These are phyloP conservation scores for Amauroascus verrucosus DNA, from an alignment of 2,329 filamentous ascomycete genomes.

Conservation along the genomic window DNA sequence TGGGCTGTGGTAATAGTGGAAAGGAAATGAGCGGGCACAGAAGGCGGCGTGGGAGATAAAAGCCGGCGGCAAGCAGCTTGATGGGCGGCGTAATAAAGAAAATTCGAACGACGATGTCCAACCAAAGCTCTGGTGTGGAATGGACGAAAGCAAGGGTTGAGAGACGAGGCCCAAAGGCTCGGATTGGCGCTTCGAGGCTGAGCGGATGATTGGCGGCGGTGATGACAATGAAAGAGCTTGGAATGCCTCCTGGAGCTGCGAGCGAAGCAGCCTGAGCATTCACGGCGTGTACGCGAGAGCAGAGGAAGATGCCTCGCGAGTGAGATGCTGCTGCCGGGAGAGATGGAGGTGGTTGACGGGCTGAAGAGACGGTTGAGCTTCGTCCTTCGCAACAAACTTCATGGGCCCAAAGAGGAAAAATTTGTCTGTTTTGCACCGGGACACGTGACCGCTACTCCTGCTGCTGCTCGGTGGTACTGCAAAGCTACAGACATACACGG, in stretches of 20 bases:
- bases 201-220: not conserved
- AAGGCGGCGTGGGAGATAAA: not conserved
- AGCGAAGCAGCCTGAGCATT: not conserved
- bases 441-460: not conserved
- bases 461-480: not conserved
- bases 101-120: not conserved
- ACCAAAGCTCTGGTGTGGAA: not conserved
- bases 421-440: not conserved
- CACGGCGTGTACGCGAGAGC: not conserved
- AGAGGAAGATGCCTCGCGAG: not conserved
- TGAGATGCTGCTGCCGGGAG: not conserved
- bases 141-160: not conserved
- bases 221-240: not conserved
- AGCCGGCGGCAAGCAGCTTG: conserved; percentile 2
- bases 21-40: not conserved
- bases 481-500: too few relatives aligned
- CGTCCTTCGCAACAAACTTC: not conserved
- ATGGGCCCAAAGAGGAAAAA: not conserved
- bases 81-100: not conserved
- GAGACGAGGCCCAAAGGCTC: not conserved
- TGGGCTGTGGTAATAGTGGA: not conserved
- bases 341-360: too few relatives aligned
- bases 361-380: too few relatives aligned
- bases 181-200: not conserved
- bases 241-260: not conserved